A percentile compares a stretch with the other conserved stretches of the same genome.
phyloP scores from a whole-genome alignment of 495 filamentous ascomycete species.

The Barbatosphaeria neglecta region DNA sequence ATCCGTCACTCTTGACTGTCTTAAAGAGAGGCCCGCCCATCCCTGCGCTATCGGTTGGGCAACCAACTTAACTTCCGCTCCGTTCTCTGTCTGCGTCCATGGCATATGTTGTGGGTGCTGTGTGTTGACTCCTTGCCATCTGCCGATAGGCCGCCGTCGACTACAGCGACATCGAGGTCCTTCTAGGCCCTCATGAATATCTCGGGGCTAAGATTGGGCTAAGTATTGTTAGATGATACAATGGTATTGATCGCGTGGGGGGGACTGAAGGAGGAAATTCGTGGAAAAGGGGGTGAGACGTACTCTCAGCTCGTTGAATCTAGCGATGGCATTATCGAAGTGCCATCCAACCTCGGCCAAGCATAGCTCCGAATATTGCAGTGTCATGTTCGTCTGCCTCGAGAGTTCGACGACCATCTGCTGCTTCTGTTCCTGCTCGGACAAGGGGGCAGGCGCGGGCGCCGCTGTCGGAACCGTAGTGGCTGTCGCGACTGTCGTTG shows the following conservation, averaged over 20 bases:
- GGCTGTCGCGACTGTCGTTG: conserved; percentile 14
- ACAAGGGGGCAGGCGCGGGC: not conserved
- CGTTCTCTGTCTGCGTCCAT: too few species aligned
- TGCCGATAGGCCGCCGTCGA: too few species aligned
- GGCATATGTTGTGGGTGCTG: too few species aligned
- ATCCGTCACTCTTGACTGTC: too few species aligned
- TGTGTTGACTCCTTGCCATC: too few species aligned
- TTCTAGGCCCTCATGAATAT: not conserved
- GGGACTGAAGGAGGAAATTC: not conserved
- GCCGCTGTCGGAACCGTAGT: too few species aligned
- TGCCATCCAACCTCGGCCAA: conserved; percentile 63
- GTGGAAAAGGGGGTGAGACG: not conserved
- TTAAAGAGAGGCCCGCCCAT: too few species aligned
- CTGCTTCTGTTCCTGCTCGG: conserved; percentile 43
- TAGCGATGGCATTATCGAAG: conserved; percentile 51
- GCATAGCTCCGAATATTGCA: conserved; percentile 60
- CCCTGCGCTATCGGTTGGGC: too few species aligned
- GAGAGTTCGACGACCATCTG: conserved; percentile 54
- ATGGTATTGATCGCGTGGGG: not conserved
- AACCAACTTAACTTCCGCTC: too few species aligned
- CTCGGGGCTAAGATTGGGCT: not conserved
- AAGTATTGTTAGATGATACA: not conserved
- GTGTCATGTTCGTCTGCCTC: conserved; percentile 57
- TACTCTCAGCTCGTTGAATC: conserved; percentile 49
- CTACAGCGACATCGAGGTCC: not conserved